Evolutionary conservation across 176 grass and related monocot species (phyloP).

Genomic region (Avena insularis): DNA sequence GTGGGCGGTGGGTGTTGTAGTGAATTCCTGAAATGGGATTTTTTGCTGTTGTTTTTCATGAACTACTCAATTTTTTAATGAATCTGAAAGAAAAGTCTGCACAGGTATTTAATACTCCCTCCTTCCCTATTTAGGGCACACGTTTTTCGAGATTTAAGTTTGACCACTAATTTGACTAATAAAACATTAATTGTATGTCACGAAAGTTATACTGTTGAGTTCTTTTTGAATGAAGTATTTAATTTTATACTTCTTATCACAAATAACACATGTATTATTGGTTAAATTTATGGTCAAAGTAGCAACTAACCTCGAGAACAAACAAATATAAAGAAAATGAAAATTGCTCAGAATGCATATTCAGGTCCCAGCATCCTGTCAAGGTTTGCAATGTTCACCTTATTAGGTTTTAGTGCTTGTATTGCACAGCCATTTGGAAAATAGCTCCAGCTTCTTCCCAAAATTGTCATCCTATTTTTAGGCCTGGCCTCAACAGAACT

Average conservation of each 20-base stretch:
- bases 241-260: too few species aligned
- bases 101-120: background rate
- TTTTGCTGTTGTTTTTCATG: slow-evolving; percentile 28
- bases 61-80: background rate
- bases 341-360: background rate
- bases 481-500: background rate
- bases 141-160: too few species aligned
- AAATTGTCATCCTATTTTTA: slow-evolving; percentile 1
- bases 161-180: too few species aligned
- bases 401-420: background rate
- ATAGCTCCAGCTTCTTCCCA: background rate
- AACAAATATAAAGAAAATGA: slow-evolving; percentile 13
- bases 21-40: slow-evolving; percentile 27
- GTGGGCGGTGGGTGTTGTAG: background rate
- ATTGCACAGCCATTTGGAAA: slow-evolving; percentile 6
- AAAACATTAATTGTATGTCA: too few species aligned
- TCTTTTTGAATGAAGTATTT: too few species aligned
- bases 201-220: too few species aligned
- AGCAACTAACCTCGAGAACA: slow-evolving; percentile 22
- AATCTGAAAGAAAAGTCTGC: background rate
- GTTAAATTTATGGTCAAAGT: background rate
- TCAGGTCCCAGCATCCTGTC: background rate
- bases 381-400: slow-evolving; percentile 4
- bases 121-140: too few species aligned
- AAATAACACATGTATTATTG: too few species aligned